These are phyloP conservation scores for Sugiyamaella japonica DNA, from an alignment of 1,139 yeast species.

Conservation along the genomic window DNA sequence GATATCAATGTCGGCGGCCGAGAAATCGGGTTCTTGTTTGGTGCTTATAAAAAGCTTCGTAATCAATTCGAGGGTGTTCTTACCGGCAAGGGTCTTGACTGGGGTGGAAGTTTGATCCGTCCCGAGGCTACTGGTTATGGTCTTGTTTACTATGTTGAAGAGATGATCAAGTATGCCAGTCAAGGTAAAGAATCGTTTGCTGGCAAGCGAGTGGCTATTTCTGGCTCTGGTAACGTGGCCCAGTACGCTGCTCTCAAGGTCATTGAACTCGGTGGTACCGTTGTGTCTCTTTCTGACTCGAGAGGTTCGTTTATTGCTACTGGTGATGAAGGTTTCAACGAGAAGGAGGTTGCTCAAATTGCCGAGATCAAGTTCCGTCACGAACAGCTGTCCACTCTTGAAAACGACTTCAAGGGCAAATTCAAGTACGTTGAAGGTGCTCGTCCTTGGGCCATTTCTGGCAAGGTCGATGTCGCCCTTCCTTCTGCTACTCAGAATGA, in stretches of 20 bases:
- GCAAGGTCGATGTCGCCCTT: conserved; percentile 90
- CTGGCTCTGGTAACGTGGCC: conserved; percentile 99
- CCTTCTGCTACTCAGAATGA: conserved; percentile 99
- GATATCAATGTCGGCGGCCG: conserved; percentile 94
- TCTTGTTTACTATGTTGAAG: conserved; percentile 92
- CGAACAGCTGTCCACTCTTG: conserved; percentile 72
- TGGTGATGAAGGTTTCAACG: conserved; percentile 69
- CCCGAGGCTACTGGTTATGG: conserved; percentile 99
- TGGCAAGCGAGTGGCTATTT: conserved; percentile 93
- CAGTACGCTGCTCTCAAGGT: conserved; percentile 98
- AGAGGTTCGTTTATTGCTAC: conserved; percentile 73
- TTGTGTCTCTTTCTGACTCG: conserved; percentile 91
- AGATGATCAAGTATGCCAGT: conserved; percentile 94
- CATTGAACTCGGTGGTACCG: conserved; percentile 94
- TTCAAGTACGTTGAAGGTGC: conserved; percentile 84
- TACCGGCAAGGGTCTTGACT: conserved; percentile 95
- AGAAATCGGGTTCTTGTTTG: conserved; percentile 90
- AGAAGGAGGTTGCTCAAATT: conserved; percentile 74
- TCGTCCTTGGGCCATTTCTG: conserved; percentile 94
- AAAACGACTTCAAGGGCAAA: conserved; percentile 52
- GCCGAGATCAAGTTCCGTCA: conserved; percentile 80
- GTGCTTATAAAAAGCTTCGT: conserved; percentile 91
- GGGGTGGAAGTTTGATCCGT: conserved; percentile 99
- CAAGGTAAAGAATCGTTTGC: conserved; percentile 82
- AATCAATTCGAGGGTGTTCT: conserved; percentile 96